phyloP scores from a whole-genome alignment of 2,329 filamentous ascomycete genomes.

The Cladophialophora psammophila region DNA sequence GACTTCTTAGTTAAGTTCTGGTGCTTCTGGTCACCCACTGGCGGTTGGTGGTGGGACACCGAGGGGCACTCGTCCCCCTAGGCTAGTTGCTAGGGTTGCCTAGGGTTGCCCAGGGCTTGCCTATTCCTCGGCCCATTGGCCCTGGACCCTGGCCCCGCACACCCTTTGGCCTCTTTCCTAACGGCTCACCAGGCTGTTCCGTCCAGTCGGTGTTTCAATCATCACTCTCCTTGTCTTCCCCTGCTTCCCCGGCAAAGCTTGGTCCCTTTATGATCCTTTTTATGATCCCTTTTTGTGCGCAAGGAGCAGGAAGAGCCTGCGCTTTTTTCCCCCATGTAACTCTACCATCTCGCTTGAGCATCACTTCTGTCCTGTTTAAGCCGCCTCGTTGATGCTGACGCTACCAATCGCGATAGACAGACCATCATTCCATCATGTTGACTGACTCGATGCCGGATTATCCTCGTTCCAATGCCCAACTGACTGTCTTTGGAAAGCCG shows the following conservation, averaged over 20 bases:
- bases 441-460: conserved; percentile 15
- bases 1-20: conserved; percentile 3
- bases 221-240: conserved; percentile 3
- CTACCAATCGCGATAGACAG: neutral
- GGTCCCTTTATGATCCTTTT: conserved; percentile 6
- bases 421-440: neutral
- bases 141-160: neutral
- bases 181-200: conserved; percentile 3
- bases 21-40: neutral
- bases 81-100: neutral
- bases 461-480: neutral
- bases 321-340: conserved; percentile 10
- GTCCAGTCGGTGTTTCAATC: conserved; percentile 21
- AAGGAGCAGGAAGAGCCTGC: neutral
- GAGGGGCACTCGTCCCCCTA: neutral
- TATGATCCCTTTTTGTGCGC: neutral
- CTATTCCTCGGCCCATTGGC: conserved; percentile 5
- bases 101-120: no score
- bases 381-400: conserved; percentile 7
- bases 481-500: neutral
- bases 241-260: conserved; percentile 20
- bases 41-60: neutral
- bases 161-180: neutral
- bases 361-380: conserved; percentile 8
- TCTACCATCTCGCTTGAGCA: conserved; percentile 24